Evolutionary conservation across 768 basidiomycete genomes (phyloP), one percentile per base, ranked within the genome.

Genomic region (Chalciporus pseudorubinellus): DNA sequence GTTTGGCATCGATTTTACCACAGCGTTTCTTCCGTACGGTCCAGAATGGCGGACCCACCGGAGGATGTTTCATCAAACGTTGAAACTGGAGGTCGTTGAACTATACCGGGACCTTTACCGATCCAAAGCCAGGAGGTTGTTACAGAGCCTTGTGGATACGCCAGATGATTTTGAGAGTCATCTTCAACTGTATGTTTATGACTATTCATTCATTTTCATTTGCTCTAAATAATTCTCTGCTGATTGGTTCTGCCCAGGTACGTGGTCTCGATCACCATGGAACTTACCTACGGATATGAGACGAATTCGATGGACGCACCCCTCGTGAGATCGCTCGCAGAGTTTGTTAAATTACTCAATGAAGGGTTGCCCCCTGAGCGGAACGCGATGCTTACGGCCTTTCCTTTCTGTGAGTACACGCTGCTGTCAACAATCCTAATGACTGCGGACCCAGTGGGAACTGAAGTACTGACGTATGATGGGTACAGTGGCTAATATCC

Each of bases 201-300:
- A 9, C 26, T 9, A 26, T 26, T 26, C 9, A 1, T 12, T n/a
- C 7, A 4, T 38, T 48, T 20, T 5, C 43, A 3, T n/a, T 9
- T 2, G 6, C 38, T n/a, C 6, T 0, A 22, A 16, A 16, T 9
- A 40, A 42, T 6, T 4, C 19, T n/a, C 13, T 18, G 22, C 12
- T 26, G 22, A 29, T 36, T 46, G 48, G 54, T 18, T 13, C 36
- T 33, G 6, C 28, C 3, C 18, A 69, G 68, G 29, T 67, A 69
- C 18, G 61, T 69, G 33, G 47, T 65, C 31, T 69, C 67, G 19
- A 63, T 69, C 31, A 69, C 66, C 1, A 69, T 67, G 67, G 50
- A 52, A 4, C 53, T 59, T 40, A 69, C 68, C 2, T 69, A 67
- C 40, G 65, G 65, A 31, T 67, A 67, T 11, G 58, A 69, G 44